Base-by-base conservation (phyloP, 352 stramenopile species). In the Globisporangium carolinianum region DNA sequence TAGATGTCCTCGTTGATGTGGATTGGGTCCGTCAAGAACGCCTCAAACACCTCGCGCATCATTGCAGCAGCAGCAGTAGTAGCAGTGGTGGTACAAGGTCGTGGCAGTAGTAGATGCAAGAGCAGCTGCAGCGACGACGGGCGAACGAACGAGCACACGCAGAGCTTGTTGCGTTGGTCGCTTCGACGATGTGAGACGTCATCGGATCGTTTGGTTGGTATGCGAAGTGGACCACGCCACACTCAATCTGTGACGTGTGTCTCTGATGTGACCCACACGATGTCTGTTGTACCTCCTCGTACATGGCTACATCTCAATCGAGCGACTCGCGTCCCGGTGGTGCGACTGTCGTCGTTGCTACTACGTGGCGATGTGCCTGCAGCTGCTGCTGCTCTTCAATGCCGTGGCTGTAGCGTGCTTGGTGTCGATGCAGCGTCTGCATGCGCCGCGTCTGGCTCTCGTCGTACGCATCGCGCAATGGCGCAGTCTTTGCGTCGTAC, bases 21-120 rank as follows among this genome's bases (percentile, higher is more conserved):
- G 63, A 91, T 84, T 53, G 82, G 82, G 51, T 91, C 82, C 47
- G 82, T 91, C 54, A 91, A 53, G 63, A 91, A 91, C 52, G 82
- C 77, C 64, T 89, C 82, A 59, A 89, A 91, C 60, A 91, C 79
- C 64, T 89, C 79, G 12, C 82, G 79, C 79, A 89, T 89, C 50
- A 73, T 66, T 4, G 6, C 56, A 9, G 8, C 12, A 8, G 8
- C 4, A 43, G 3, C 32, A 6, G 7, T 9, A 24, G 24, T 24
- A n/a, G n/a, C n/a, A n/a, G n/a, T 24, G 18, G 18, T 24, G 1
- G 18, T 24, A 24, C 18, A 24, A 24, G 18, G 18, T 24, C 0
- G 18, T 24, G 18, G 18, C 18, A 24, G 18, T 24, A 24, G 18
- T 24, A 24, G 18, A 32, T 14, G 45, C 24, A 9, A 7, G 15